A percentile compares a stretch with the other conserved stretches of the same genome.
These are phyloP conservation scores for Saccharomycopsis guyanensis DNA, from an alignment of 805 yeast species.

Conservation along the genomic window DNA sequence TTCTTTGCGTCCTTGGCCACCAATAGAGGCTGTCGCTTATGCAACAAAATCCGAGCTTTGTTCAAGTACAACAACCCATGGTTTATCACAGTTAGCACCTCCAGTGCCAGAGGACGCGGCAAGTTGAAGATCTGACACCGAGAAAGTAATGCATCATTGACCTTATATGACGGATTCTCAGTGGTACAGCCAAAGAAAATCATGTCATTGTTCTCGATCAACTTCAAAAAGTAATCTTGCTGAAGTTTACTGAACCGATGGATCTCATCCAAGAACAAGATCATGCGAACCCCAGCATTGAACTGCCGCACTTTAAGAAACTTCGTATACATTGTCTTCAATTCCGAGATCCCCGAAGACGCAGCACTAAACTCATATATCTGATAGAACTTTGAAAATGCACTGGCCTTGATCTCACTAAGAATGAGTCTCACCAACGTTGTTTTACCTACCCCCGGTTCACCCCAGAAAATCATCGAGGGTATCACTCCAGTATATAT, in stretches of 20 bases:
- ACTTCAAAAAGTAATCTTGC: slow-evolving; percentile 81
- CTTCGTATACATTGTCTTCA: slow-evolving; percentile 50
- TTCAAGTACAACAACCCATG: slow-evolving; percentile 57
- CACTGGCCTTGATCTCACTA: slow-evolving; percentile 26
- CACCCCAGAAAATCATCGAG: slow-evolving; percentile 88
- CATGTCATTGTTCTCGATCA: slow-evolving; percentile 77
- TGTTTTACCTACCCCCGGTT: slow-evolving; percentile 91
- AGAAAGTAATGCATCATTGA: slow-evolving; percentile 77
- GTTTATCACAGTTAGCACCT: slow-evolving; percentile 44
- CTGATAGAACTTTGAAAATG: slow-evolving; percentile 26
- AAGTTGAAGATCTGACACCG: slow-evolving; percentile 78
- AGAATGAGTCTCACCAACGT: slow-evolving; percentile 55
- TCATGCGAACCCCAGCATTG: slow-evolving; percentile 43
- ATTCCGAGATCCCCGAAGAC: slow-evolving; percentile 55
- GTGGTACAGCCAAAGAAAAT: slow-evolving; percentile 91
- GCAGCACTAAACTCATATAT: slow-evolving; percentile 87
- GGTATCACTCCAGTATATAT: slow-evolving; percentile 58
- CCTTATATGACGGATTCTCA: slow-evolving; percentile 81
- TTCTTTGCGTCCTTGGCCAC: slow-evolving; percentile 46
- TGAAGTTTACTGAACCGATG: slow-evolving; percentile 82
- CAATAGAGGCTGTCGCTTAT: slow-evolving; percentile 10
- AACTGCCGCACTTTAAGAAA: slow-evolving; percentile 28
- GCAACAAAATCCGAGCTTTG: slow-evolving; percentile 26
- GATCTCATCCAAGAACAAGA: slow-evolving; percentile 86
- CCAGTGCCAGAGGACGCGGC: slow-evolving; percentile 41